Evolutionary conservation across 1,284 basidiomycete genomes (phyloP), one percentile per base, ranked within the genome.

Genomic region (Naganishia sp.): DNA sequence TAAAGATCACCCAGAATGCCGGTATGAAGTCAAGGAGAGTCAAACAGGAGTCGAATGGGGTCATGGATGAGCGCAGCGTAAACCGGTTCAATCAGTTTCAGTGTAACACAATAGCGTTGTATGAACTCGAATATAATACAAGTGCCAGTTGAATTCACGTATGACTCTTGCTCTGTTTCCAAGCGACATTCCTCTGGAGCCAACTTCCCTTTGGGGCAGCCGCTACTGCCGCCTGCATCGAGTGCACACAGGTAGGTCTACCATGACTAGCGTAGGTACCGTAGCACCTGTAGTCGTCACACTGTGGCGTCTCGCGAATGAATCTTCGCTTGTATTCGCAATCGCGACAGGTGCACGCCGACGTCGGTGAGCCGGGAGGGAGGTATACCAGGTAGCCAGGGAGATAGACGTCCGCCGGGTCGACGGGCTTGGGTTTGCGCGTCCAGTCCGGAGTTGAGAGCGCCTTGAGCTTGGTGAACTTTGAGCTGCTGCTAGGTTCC

Each of bases 1-100:
- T 47, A 67, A 67, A 63, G 45, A 61, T 7, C 66, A 67, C 47
- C 66, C 66, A 11, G 66, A 67, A 42, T 56, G 66, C 53, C 43
- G 50, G 10, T 67, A 67, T 25, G 43, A 57, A 51, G 47, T 42
- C 35, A 50, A 43, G 10, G 61, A 56, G 25, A 39, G 32, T 28
- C 52, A 52, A 15, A 41, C 23, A 7, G 52, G 28, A 39, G 53
- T 28, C 4, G 60, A 67, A 31, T 67, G 66, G 66, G 66, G 66
- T 25, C 65, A 66, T 49, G 65, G 65, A 5, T 66, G 47, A 39
- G 28, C 6, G 17, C 13, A 28, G 17, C 6, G 7, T 39, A 39
- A 39, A 39, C 35, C 10, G 13, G 13, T 39, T 39, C 35, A 13
- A 39, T 9, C 10, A 39, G 2, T 39, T 9, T 39, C 35, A 39